Conservation (phyloP, 352 stramenopile genomes). For the Aphanomyces euteiches region DNA sequence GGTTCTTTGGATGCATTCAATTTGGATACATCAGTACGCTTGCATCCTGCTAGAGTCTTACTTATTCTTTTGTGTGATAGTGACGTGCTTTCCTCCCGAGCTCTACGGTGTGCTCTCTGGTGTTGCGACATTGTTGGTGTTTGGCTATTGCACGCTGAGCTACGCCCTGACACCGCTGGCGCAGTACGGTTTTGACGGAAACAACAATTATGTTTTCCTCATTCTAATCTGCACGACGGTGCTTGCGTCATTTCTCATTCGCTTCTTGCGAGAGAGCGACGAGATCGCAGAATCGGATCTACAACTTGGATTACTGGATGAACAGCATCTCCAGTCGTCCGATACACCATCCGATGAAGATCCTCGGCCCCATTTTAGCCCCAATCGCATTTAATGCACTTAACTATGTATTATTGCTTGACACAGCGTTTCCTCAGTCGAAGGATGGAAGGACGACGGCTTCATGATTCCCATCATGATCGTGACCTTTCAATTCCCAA, state of each 20-base stretch:
- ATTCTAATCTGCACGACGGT: conserved; percentile 10
- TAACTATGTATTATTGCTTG: too few species aligned
- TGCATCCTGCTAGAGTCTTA: background rate
- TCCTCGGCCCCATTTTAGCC: too few species aligned
- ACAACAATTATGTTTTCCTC: conserved; percentile 27
- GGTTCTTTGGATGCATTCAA: conserved; percentile 11
- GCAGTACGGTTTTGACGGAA: conserved; percentile 21
- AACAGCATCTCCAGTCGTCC: conserved; percentile 15
- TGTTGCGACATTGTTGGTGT: conserved; percentile 13
- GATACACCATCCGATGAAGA: too few species aligned
- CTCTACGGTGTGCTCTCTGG: conserved; percentile 24
- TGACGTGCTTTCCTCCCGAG: conserved; percentile 23
- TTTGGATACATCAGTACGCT: conserved; percentile 28
- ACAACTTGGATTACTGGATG: background rate
- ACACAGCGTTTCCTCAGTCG: too few species aligned
- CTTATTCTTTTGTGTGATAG: conserved; percentile 11
- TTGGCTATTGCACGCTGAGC: conserved; percentile 16
- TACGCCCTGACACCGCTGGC: conserved; percentile 18
- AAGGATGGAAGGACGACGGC: too few species aligned
- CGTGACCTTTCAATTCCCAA: too few species aligned
- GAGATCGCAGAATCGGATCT: background rate
- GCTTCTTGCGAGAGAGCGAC: background rate
- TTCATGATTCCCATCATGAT: too few species aligned
- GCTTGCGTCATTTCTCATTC: background rate
- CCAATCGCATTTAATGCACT: too few species aligned